Percentiles rank a stretch among this genome's conserved stretches.
Evolutionary conservation across 805 yeast species (phyloP).

Genomic region (Teunomyces stri): DNA sequence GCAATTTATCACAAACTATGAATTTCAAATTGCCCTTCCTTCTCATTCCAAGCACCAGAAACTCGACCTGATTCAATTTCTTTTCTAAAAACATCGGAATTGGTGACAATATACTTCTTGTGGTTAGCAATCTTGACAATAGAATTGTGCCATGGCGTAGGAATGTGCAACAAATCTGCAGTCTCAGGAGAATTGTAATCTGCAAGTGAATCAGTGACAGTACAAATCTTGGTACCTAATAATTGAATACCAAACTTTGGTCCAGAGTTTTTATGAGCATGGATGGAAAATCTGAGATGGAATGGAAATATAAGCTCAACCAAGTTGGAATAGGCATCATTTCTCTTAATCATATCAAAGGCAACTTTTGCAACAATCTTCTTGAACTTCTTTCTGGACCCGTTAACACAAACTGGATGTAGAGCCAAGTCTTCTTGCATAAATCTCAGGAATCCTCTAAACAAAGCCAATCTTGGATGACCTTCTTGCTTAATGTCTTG

Average conservation of each 20-base stretch:
- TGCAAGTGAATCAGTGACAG: conserved; percentile 46
- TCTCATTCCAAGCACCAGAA: conserved; percentile 23
- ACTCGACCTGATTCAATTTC: conserved; percentile 12
- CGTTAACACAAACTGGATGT: conserved; percentile 34
- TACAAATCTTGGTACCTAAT: conserved; percentile 41
- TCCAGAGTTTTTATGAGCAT: conserved; percentile 58
- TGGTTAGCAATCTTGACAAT: conserved; percentile 43
- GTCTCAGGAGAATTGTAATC: conserved; percentile 37
- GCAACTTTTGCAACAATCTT: conserved; percentile 53
- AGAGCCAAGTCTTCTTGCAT: conserved; percentile 57
- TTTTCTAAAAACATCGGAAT: conserved; percentile 12
- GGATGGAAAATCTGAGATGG: conserved; percentile 58
- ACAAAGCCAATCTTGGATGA: conserved; percentile 53
- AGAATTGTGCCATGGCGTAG: conserved; percentile 67
- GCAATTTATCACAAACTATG: neutral
- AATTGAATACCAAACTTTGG: conserved; percentile 59
- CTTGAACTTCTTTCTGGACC: conserved; percentile 49
- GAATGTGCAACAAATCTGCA: conserved; percentile 58
- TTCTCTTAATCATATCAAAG: conserved; percentile 62
- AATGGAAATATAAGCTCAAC: conserved; percentile 60
- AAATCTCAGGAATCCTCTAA: conserved; percentile 57
- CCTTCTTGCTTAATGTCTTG: conserved; percentile 33
- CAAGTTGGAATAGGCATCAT: conserved; percentile 63
- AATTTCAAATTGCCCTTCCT: conserved; percentile 6
- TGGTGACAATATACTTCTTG: conserved; percentile 23